Base-by-base conservation (phyloP, 345 rosid genomes). In the Citrus unshiu region DNA sequence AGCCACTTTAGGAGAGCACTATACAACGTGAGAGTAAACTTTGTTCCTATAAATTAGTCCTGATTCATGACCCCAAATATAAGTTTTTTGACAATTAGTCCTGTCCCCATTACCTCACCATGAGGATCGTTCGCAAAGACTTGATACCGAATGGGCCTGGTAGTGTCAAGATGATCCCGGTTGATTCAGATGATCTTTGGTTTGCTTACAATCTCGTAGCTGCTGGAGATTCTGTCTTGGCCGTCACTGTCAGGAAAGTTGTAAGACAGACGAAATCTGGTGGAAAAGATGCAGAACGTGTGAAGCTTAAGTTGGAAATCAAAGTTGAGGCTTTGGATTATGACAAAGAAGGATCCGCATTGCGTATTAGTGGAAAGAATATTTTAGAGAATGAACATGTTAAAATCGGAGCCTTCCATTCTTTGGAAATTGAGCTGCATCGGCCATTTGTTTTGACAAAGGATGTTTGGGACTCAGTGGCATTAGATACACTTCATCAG, bases 321-420 rank as follows among this genome's bases (percentile, higher is more conserved):
- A 87, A 82, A 89, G 97, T 93, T 37, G 92, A 95, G 99, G 88
- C 84, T 21, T 84, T 84, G 70, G 95, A 95, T 67, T 95, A 90
- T 88, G 99, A 95, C 74, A 92, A 93, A 85, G 95, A 82, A 25
- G 98, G 89, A 7, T 78, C 91, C 49, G 88, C 85, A 59, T 78
- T 95, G 83, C 93, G 97, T 59, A 82, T 95, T 74, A 94, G 95
- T 24, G 99, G 99, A 61, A 95, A 89, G 84, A 95, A 93, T 84
- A 80, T 86, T 66, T 81, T 92, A 59, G 93, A 91, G 88, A 93
- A 93, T 79, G 94, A 90, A 51, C 93, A n/a, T 93, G 88, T 70
- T 98, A 95, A 83, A 95, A 98, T 74, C 76, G 93, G 76, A 94
- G 91, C 80, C 79, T 95, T 58, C 49, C 49, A 43, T 10, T 2